These are phyloP conservation scores for Ailanthus altissimus DNA, from an alignment of 345 rosid genomes.

Conservation along the genomic window DNA sequence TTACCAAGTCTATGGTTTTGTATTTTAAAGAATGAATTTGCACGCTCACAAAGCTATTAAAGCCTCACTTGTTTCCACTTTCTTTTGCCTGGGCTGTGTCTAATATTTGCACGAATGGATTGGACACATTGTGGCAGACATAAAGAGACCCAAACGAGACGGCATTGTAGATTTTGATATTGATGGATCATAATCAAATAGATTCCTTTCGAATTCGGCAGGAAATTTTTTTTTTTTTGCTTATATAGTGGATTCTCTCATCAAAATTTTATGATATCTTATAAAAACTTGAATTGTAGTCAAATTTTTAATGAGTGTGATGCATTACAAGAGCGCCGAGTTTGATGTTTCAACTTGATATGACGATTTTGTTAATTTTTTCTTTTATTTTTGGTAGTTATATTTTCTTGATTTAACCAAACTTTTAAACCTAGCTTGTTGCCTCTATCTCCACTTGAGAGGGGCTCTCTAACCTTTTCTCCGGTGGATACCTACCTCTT, in stretches of 20 bases:
- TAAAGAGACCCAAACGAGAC: conserved; percentile 20
- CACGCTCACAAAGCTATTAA: background rate
- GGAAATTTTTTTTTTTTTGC: background rate
- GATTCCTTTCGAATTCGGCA: conserved; percentile 10
- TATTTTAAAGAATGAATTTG: background rate
- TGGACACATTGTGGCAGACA: conserved; percentile 42
- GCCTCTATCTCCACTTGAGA: too few species aligned
- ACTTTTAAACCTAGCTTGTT: too few species aligned
- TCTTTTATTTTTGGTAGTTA: background rate
- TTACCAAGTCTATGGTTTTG: conserved; percentile 3
- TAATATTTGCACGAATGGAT: conserved; percentile 27
- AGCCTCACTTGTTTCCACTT: conserved; percentile 16
- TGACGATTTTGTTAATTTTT: background rate
- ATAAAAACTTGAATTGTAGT: background rate
- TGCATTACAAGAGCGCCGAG: background rate
- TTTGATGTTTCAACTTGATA: background rate
- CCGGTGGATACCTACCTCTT: too few species aligned
- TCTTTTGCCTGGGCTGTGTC: conserved; percentile 17
- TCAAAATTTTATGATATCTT: background rate
- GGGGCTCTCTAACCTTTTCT: too few species aligned
- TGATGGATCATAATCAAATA: background rate
- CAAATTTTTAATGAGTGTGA: background rate
- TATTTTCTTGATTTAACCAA: background rate
- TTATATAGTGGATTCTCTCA: conserved; percentile 8
- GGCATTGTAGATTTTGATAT: conserved; percentile 14